Percentiles rank a stretch among this genome's conserved stretches.
These are phyloP conservation scores for Trichoderma koningiopsis DNA, from an alignment of 2,329 filamentous ascomycete species.

Conservation along the genomic window DNA sequence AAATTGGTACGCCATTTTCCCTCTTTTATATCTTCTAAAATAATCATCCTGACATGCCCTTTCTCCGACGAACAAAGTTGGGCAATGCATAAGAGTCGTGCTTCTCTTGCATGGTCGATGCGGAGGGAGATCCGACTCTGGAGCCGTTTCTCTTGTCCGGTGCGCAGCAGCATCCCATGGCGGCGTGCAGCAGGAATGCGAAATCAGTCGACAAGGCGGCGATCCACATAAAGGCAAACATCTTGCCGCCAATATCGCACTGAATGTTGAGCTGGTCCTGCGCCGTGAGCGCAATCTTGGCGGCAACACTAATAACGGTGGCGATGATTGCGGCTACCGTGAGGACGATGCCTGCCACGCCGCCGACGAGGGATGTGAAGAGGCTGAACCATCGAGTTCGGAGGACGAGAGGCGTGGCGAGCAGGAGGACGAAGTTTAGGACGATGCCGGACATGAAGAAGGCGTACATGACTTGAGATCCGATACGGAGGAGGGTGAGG, in stretches of 20 bases:
- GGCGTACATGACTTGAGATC: slow-evolving; percentile 84
- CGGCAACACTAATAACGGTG: slow-evolving; percentile 81
- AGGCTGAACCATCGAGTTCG: slow-evolving; percentile 64
- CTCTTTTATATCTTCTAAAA: background rate
- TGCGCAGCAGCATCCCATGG: slow-evolving; percentile 75
- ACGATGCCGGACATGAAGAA: slow-evolving; percentile 75
- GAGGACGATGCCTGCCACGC: slow-evolving; percentile 67
- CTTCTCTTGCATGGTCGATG: slow-evolving; percentile 6
- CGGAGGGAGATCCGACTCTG: background rate
- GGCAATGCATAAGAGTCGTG: background rate
- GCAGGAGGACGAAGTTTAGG: slow-evolving; percentile 72
- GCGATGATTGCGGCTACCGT: slow-evolving; percentile 72
- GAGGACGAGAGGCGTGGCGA: slow-evolving; percentile 61
- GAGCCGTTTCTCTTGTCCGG: slow-evolving; percentile 29
- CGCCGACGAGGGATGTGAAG: slow-evolving; percentile 67
- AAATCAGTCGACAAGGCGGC: slow-evolving; percentile 67
- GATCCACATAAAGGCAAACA: slow-evolving; percentile 92
- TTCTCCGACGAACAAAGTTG: slow-evolving; percentile 24
- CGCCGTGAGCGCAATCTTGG: slow-evolving; percentile 72
- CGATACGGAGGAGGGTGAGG: slow-evolving; percentile 71
- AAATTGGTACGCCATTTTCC: background rate
- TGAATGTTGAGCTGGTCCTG: slow-evolving; percentile 76
- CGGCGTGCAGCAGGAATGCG: slow-evolving; percentile 72
- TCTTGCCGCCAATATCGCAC: slow-evolving; percentile 67
- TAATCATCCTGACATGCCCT: slow-evolving; percentile 8